A percentile compares a stretch with the other conserved stretches of the same genome.
These are phyloP conservation scores for Syzygium syzygioides DNA, from an alignment of 441 rosid species.

Conservation along the genomic window DNA sequence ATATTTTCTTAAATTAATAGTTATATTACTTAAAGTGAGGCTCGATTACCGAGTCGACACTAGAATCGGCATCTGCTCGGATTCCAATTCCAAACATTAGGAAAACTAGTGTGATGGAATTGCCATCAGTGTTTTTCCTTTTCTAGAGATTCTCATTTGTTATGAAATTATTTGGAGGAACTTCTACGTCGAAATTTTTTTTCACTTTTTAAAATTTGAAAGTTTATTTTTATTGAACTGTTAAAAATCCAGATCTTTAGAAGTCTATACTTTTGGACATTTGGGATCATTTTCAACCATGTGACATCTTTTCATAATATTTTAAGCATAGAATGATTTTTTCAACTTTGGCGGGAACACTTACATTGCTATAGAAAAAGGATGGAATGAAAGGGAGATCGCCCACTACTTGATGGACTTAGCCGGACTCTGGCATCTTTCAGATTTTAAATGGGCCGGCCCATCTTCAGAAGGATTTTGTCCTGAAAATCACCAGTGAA, in stretches of 20 bases:
- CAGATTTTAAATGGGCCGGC: not conserved
- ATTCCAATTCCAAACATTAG: not conserved
- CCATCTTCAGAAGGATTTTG: not conserved
- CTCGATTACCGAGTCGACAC: not conserved
- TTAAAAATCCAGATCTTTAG: not conserved
- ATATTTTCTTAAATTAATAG: not conserved
- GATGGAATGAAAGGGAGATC: not conserved
- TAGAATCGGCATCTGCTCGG: not conserved
- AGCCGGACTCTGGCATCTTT: not conserved
- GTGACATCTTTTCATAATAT: not conserved
- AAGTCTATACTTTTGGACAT: not conserved
- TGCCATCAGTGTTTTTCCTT: not conserved
- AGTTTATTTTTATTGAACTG: not conserved
- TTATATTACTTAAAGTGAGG: not conserved
- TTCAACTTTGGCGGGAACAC: not conserved
- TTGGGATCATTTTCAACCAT: not conserved
- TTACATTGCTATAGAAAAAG: not conserved
- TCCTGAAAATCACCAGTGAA: not conserved
- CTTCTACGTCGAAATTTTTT: not conserved
- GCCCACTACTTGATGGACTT: not conserved
- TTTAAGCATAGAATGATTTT: not conserved
- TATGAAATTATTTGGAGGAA: not conserved
- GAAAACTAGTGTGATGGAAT: not conserved
- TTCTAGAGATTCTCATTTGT: not conserved
- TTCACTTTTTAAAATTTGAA: not conserved